Evolutionary conservation across 768 basidiomycete species (phyloP).

Genomic region (Ramaria sp.): DNA sequence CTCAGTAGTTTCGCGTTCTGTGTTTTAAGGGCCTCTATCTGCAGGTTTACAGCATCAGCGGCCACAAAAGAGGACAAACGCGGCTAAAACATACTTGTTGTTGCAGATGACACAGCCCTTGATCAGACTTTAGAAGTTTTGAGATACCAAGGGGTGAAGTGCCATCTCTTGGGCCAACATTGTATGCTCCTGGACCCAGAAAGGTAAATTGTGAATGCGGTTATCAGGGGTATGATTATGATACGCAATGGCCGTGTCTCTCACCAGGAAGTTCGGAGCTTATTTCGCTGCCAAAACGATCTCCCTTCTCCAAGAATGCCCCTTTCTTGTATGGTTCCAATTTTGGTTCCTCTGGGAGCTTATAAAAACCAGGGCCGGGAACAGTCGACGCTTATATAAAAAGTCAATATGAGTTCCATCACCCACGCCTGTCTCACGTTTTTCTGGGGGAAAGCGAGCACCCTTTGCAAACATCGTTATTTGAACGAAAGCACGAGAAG

Average conservation of each 20-base stretch:
- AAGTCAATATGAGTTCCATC: conserved; percentile 2
- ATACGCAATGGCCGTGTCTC: conserved; percentile 3
- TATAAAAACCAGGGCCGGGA: conserved; percentile 42
- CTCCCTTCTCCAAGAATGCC: conserved; percentile 46
- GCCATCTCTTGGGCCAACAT: conserved; percentile 14
- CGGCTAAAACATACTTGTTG: neutral
- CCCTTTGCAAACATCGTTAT: conserved; percentile 36
- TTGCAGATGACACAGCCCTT: neutral
- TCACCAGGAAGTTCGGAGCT: conserved; percentile 31
- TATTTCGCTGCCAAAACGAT: conserved; percentile 38
- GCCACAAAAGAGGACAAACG: neutral
- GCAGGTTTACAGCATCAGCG: neutral
- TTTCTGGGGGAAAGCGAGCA: conserved; percentile 31
- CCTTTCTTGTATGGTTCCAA: conserved; percentile 45
- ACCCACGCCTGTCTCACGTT: conserved; percentile 20
- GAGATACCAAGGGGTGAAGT: neutral
- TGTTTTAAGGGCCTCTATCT: conserved; percentile 9
- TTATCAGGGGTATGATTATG: neutral
- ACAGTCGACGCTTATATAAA: conserved; percentile 33
- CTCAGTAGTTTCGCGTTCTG: conserved; percentile 1
- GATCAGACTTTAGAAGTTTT: neutral
- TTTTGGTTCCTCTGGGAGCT: conserved; percentile 27
- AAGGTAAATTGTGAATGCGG: neutral
- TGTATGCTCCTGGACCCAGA: conserved; percentile 26
- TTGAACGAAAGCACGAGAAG: neutral